phyloP scores from a whole-genome alignment of 768 basidiomycete species.

The Fomitopsis pulvina region DNA sequence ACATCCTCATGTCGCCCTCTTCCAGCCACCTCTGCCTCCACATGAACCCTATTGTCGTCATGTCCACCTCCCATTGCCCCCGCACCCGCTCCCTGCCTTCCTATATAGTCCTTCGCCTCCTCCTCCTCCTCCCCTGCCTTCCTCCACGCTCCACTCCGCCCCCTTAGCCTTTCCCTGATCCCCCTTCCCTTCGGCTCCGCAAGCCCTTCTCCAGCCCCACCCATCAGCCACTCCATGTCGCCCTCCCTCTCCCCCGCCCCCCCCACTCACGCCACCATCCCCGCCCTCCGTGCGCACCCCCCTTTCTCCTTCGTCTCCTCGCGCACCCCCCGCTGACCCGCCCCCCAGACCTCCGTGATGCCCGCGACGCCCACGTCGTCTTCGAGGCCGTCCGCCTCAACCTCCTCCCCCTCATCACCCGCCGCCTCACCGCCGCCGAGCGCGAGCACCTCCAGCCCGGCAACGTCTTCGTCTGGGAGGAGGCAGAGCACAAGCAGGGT shows the following conservation, averaged over 20 bases:
- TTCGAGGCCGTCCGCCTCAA: slow-evolving; percentile 72
- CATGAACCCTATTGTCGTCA: background rate
- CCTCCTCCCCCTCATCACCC: slow-evolving; percentile 62
- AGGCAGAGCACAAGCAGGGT: slow-evolving; percentile 58
- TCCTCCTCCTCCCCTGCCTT: background rate
- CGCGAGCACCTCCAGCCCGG: slow-evolving; percentile 65
- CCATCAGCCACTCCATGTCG: background rate
- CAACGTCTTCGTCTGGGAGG: slow-evolving; percentile 83
- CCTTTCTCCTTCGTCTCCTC: background rate
- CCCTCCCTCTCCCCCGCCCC: background rate
- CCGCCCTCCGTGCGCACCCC: slow-evolving; percentile 1
- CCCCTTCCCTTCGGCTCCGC: background rate
- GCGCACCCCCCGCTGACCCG: background rate
- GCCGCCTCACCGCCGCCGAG: slow-evolving; percentile 63
- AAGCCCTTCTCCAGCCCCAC: background rate
- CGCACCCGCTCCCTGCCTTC: background rate
- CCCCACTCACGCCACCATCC: background rate
- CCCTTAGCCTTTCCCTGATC: background rate
- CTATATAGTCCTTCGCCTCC: background rate
- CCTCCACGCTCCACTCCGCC: background rate
- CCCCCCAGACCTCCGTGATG: slow-evolving; percentile 62
- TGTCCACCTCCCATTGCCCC: background rate
- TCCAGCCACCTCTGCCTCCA: background rate
- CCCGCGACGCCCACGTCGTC: slow-evolving; percentile 70
- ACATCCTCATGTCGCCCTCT: slow-evolving; percentile 1